phyloP scores from a whole-genome alignment of 768 basidiomycete species.

The Rhodosporidiobolus sp. region DNA sequence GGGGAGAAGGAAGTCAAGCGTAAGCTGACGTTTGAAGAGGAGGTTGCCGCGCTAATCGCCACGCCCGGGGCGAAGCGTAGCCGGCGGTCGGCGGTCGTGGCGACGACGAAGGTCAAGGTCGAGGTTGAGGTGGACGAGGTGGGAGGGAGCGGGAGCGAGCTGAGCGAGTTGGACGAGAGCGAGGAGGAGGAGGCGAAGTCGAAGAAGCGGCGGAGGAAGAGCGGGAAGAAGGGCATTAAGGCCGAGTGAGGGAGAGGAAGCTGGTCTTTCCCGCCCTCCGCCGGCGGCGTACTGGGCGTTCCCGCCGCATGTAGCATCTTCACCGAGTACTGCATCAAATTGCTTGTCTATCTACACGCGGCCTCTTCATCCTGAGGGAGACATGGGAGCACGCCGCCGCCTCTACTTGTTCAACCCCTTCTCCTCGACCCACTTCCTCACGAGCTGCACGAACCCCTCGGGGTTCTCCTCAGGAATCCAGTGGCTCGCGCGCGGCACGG shows the following conservation, averaged over 20 bases:
- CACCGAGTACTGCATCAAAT: too few relatives aligned
- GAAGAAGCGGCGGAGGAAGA: too few relatives aligned
- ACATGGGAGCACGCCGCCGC: too few relatives aligned
- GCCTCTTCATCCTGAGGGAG: too few relatives aligned
- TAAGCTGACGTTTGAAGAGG: slow-evolving; percentile 36
- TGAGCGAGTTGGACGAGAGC: too few relatives aligned
- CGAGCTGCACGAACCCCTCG: slow-evolving; percentile 31
- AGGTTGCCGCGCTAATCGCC: slow-evolving; percentile 30
- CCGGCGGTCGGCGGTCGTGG: not conserved
- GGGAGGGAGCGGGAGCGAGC: not conserved
- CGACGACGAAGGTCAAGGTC: not conserved
- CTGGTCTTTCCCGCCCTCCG: too few relatives aligned
- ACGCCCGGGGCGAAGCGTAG: slow-evolving; percentile 24
- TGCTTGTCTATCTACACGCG: too few relatives aligned
- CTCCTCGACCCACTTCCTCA: slow-evolving; percentile 16
- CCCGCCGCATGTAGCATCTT: too few relatives aligned
- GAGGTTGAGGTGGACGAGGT: not conserved
- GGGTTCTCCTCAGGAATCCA: slow-evolving; percentile 45
- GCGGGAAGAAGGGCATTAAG: too few relatives aligned
- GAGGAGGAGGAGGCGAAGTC: too few relatives aligned
- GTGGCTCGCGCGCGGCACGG: slow-evolving; percentile 35
- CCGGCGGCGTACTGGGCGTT: too few relatives aligned
- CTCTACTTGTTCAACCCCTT: not conserved
- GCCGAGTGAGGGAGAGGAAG: too few relatives aligned
- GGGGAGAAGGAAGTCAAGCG: not conserved